Evolutionary conservation across 306 rosid genomes (phyloP), one percentile per base, ranked within the genome.

Genomic region (Begonia peltatifolia): DNA sequence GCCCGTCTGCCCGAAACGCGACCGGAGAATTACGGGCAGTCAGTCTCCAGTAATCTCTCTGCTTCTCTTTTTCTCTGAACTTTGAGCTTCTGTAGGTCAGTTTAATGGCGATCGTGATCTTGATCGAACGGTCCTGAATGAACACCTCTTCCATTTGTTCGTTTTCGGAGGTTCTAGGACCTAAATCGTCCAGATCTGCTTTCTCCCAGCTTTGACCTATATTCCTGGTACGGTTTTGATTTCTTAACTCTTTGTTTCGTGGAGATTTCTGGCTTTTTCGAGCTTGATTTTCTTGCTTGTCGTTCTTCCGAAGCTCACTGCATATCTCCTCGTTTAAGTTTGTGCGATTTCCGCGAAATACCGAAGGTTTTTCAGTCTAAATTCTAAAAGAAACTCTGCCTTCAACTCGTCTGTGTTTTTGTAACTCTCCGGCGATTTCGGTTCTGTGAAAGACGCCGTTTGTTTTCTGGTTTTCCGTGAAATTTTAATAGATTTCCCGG

Each of bases 1-100:
- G 56, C 64, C 64, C 64, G 56, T 36, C 64, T 60, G 64, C 64
- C 64, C 64, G 63, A 59, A 47, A 59, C 63, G 6, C 18, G 63
- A 36, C 55, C n/a, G 64, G 49, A 51, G 51, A 60, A 38, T 41
- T 38, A 60, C 64, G 64, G 64, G 56, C 64, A 50, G 64, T 60
- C 64, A 52, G 55, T 60, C 64, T 36, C 64, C 64, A 51, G 64
- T 60, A 60, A 50, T 50, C 64, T 56, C 57, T 50, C 56, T 50
- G 41, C 51, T 35, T 60, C 64, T 30, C 64, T 60, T 46, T 35
- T 46, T 48, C 55, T 22, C 54, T 42, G 1, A 42, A 23, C 53
- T 54, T 23, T 41, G 47, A 18, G 46, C 51, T 44, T 47, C 47
- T 17, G 38, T 35, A 44, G 55, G 42, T 60, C 12, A 12, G 17